Evolutionary conservation across 176 grass and related monocot species (phyloP), one percentile per base, ranked within the genome.

Genomic region (Dendrocalamus sinicus): DNA sequence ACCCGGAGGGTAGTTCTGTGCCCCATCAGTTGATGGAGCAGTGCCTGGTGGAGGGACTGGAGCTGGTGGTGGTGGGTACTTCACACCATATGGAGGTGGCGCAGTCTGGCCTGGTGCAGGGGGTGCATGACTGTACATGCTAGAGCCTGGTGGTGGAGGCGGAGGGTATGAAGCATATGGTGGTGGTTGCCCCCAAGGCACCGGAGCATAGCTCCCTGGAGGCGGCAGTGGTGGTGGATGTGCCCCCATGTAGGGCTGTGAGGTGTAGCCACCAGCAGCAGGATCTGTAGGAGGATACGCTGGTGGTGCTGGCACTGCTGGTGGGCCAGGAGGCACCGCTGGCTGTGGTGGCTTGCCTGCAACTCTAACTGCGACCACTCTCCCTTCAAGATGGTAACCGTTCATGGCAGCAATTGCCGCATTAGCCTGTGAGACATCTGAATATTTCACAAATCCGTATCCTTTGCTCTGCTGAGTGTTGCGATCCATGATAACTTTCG

Each of bases 401-500:
- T 95, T 99, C 96, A 96, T 99, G 39, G 86, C 75, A 64, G 88
- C 72, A 67, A 94, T 96, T 35, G 93, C 96, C 15, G 90, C 93
- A 68, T 95, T 96, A 70, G 93, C 96, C 84, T 92, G 92, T 14
- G 96, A 91, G n/a, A 94, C 92, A 88, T 99, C 92, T 39, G 92
- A 77, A 76, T 96, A 99, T 73, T 96, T 96, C 40, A 96, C 92
- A 91, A 99, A 99, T 13, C 96, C 96, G 59, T 99, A 96, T 35
- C 96, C 96, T 94, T 96, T 99, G 61, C 92, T 99, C 32, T 90
- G 74, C 51, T 94, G 92, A 39, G 90, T 94, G 54, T 86, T 90
- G 20, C 94, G 89, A 79, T 99, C 96, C 84, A 88, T 99, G 83
- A 99, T 96, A 83, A 99, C 93, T 81, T 99, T 99, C 6, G 96